A percentile compares a stretch with the other conserved stretches of the same genome.
phyloP scores from a whole-genome alignment of 345 rosid genomes.

The Lumnitzera racemosa region DNA sequence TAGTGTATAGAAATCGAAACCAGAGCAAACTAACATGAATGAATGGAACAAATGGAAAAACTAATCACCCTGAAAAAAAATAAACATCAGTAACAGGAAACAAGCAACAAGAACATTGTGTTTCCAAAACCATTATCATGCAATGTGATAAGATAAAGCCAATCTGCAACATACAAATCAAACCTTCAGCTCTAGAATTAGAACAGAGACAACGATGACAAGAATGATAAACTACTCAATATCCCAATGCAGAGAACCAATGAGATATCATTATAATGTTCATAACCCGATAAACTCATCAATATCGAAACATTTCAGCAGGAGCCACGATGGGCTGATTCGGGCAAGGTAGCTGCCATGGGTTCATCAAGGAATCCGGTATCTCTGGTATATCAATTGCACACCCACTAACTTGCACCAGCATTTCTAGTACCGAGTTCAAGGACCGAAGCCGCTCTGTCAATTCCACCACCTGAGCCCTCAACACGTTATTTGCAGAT shows the following conservation, averaged over 20 bases:
- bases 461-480: slow-evolving; percentile 62
- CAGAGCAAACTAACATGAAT: too few relatives aligned
- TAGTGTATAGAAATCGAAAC: too few relatives aligned
- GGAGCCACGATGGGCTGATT: slow-evolving; percentile 39
- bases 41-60: background rate
- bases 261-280: background rate
- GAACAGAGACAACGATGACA: background rate
- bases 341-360: slow-evolving; percentile 58
- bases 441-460: slow-evolving; percentile 51
- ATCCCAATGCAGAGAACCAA: background rate
- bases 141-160: too few relatives aligned
- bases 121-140: too few relatives aligned
- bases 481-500: slow-evolving; percentile 51
- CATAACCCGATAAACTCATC: slow-evolving; percentile 4
- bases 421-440: slow-evolving; percentile 31
- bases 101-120: background rate
- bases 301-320: slow-evolving; percentile 36
- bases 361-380: slow-evolving; percentile 43
- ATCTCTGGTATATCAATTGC: slow-evolving; percentile 64
- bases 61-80: background rate
- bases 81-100: background rate
- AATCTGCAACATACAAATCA: background rate
- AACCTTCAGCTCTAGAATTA: background rate
- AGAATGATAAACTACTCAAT: background rate
- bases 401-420: slow-evolving; percentile 51